Evolutionary conservation across 257 asterid genomes (phyloP), one percentile per base, ranked within the genome.

Genomic region (Eucommia ulmoides): DNA sequence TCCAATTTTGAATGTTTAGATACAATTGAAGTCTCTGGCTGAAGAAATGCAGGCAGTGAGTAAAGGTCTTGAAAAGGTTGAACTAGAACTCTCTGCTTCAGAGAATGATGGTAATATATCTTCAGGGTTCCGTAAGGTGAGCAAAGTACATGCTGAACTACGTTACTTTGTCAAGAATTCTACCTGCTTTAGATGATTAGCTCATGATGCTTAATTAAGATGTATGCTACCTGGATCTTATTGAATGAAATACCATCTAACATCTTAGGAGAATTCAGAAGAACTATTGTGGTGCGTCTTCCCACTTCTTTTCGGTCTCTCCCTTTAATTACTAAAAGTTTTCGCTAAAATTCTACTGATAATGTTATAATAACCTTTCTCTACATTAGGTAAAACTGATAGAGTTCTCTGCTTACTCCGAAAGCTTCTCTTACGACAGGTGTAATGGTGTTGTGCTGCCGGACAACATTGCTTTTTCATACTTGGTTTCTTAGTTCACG

Each of bases 41-140:
- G 97, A 88, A 69, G 97, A 88, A 80, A 88, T 88, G 95, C 95
- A 88, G 82, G 97, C 97, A 65, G 94, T 81, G 56, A 79, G 78
- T 76, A 88, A 88, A 72, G 97, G 97, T 69, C 95, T 88, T 61
- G 95, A 84, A 73, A 88, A 84, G 77, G 95, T 88, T 61, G 94
- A 88, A 60, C 94, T 81, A 65, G 97, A 88, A 77, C 89, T 88
- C 49, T 38, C 77, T 60, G 87, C 94, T 21, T 86, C 89, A 7
- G 94, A 81, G 62, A 81, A 71, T 66, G 97, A 88, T 51, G 97
- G 97, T 65, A 82, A 66, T 54, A 83, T 88, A 50, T 88, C 97
- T 45, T 57, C 51, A 19, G 97, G 97, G 60, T 88, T 88, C 67
- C 83, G 86, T 44, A 82, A 84, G 97, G 97, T 84, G 50, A 64